Base-by-base conservation (phyloP, 345 rosid genomes). In the Abelmoschus esculentus region DNA sequence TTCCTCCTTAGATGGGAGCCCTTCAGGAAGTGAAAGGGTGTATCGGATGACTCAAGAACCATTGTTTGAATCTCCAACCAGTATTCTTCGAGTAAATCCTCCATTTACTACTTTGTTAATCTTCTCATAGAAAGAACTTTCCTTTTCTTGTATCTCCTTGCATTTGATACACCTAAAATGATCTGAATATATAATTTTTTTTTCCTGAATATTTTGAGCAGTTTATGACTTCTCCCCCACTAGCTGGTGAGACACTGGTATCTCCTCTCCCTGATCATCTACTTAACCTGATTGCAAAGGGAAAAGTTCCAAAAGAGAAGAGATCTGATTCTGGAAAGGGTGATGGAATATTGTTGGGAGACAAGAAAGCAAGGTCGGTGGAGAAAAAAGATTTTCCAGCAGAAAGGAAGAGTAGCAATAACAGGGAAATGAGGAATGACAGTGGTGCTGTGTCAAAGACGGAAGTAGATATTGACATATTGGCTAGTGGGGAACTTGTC, bases 181-280 rank as follows among this genome's bases (percentile, higher is more conserved):
- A 61, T 72, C 55, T 52, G 74, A 66, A 56, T 68, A 40, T 40
- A 50, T 50, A n/a, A 22, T 22, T 54, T 7, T 49, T 7, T 49
- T 49, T 49, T 15, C 6, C 15, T 49, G 53, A 49, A 49, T 49
- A 49, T 49, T 49, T 49, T 49, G 53, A 49, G 53, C 53, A 49
- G 53, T 49, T 49, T 49, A 49, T 49, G 53, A 49, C 53, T 50
- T 61, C 22, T 10, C 17, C 17, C 1, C 90, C 90, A 36, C 73
- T 81, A 77, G 83, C 29, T 69, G 95, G 79, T 67, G 74, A 46
- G 53, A 71, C 73, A 52, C 66, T 92, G 69, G 80, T 92, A 69
- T 96, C 99, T 22, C 99, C 99, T 72, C 98, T 96, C 74, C 77
- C 96, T 12, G 85, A 85, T 74, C 76, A 81, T 77, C 75, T 91